Evolutionary conservation across 371 early-diverging fungal species (phyloP).

Genomic region (Synchytrium microbalum): DNA sequence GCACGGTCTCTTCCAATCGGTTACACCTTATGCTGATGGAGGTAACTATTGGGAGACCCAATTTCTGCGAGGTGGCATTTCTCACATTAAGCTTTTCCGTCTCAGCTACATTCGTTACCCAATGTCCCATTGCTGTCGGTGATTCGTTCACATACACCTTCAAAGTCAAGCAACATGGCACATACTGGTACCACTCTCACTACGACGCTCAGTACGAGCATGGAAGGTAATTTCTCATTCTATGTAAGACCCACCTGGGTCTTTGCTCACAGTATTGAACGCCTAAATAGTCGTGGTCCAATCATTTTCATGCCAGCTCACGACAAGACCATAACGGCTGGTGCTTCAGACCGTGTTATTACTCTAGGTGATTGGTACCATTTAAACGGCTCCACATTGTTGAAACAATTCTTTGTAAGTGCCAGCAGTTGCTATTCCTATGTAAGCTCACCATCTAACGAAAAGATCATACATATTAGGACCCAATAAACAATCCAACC

Average conservation of each 20-base stretch:
- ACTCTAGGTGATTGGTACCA: too few relatives aligned
- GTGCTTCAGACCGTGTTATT: too few relatives aligned
- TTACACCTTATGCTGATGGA: too few relatives aligned
- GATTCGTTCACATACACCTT: constrained; percentile 50
- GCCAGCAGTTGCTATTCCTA: too few relatives aligned
- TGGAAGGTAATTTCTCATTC: constrained; percentile 34
- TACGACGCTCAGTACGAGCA: constrained; percentile 59
- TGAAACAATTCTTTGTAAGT: too few relatives aligned
- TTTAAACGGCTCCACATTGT: too few relatives aligned
- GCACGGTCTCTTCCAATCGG: constrained; percentile 70
- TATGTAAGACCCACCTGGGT: constrained; percentile 7
- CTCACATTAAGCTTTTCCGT: constrained; percentile 18
- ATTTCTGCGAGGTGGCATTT: too few relatives aligned
- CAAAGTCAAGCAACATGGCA: constrained; percentile 55
- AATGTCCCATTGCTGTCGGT: constrained; percentile 25
- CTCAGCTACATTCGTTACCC: constrained; percentile 10
- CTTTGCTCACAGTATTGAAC: constrained; percentile 4
- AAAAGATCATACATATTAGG: too few relatives aligned
- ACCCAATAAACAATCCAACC: too few relatives aligned
- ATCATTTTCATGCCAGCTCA: constrained; percentile 58
- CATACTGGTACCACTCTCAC: constrained; percentile 72
- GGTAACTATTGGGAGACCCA: constrained; percentile 49
- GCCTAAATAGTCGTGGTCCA: constrained; percentile 21
- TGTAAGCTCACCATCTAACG: too few relatives aligned
- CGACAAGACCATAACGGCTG: too few relatives aligned